Evolutionary conservation across 139 green algal genomes (phyloP).

Genomic region (Haematococcus lacustris): DNA sequence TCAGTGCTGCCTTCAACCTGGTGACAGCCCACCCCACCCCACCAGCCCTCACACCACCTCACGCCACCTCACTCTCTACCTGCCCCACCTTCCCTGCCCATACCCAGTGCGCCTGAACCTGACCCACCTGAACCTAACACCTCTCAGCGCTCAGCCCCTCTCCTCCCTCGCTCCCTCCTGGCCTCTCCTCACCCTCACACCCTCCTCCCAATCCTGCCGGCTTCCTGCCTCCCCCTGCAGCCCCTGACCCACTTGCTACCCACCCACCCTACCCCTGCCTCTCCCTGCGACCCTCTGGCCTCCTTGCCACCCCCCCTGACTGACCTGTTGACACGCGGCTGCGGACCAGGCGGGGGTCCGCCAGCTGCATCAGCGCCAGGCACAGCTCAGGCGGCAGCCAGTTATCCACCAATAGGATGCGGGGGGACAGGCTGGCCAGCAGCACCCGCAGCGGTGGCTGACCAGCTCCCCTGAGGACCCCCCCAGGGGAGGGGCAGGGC

Average conservation of each 20-base stretch:
- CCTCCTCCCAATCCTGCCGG: no score
- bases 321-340: slow-evolving; percentile 32
- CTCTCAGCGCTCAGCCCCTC: not conserved
- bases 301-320: no score
- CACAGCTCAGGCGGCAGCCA: slow-evolving; percentile 27
- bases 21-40: no score
- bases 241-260: no score
- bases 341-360: slow-evolving; percentile 20
- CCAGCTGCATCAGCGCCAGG: slow-evolving; percentile 12
- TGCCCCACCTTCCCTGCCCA: not conserved
- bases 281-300: no score
- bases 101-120: no score
- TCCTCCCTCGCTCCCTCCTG: not conserved
- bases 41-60: no score
- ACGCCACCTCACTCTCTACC: no score
- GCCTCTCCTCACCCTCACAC: not conserved
- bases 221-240: slow-evolving; percentile 1
- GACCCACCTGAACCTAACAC: not conserved
- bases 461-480: no score
- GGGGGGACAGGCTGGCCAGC: slow-evolving; percentile 8
- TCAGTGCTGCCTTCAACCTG: no score
- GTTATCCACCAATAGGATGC: slow-evolving; percentile 33
- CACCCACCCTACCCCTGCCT: no score
- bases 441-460: not conserved
- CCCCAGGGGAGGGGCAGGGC: no score